Percentiles rank a stretch among this genome's conserved stretches.
phyloP scores from a whole-genome alignment of 352 stramenopile genomes.

The Phytopythium sindhum region DNA sequence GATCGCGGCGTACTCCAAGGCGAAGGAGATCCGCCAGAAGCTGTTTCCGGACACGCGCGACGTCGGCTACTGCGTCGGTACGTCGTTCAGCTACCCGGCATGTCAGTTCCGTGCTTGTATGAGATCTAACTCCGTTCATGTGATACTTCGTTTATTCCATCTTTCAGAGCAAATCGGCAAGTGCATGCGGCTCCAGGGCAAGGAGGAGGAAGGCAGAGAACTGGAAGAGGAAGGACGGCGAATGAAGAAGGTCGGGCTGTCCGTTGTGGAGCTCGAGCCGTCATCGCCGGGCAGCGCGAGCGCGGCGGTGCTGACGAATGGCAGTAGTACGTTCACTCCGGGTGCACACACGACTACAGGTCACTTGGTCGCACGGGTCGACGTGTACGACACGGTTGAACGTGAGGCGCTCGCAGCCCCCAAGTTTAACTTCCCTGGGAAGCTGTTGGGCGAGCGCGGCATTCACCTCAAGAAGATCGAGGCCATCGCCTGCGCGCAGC shows the following conservation, averaged over 20 bases:
- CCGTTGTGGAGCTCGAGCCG: slow-evolving; percentile 27
- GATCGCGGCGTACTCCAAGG: slow-evolving; percentile 62
- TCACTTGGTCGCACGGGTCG: slow-evolving; percentile 26
- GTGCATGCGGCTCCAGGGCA: slow-evolving; percentile 51
- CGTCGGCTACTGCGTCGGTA: slow-evolving; percentile 76
- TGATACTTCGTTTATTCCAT: neutral
- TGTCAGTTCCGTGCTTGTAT: neutral
- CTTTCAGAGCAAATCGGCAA: slow-evolving; percentile 78
- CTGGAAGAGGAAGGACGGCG: slow-evolving; percentile 52
- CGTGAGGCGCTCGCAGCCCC: slow-evolving; percentile 41
- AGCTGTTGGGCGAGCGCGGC: slow-evolving; percentile 55
- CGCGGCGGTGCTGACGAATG: slow-evolving; percentile 1
- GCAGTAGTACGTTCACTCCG: slow-evolving; percentile 21
- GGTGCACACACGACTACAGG: slow-evolving; percentile 24
- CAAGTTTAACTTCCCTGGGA: slow-evolving; percentile 61
- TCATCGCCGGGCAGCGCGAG: slow-evolving; percentile 1
- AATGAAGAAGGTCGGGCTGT: slow-evolving; percentile 60
- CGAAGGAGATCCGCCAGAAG: slow-evolving; percentile 67
- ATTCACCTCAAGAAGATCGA: slow-evolving; percentile 68
- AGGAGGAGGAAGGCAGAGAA: slow-evolving; percentile 55
- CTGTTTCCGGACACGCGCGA: slow-evolving; percentile 72
- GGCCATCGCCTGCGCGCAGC: slow-evolving; percentile 45
- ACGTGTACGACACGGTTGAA: slow-evolving; percentile 35
- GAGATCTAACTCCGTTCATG: slow-evolving; percentile 3
- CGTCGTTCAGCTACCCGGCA: slow-evolving; percentile 1